Percentiles rank a stretch among this genome's conserved stretches.
phyloP scores from a whole-genome alignment of 768 basidiomycete genomes.

The Tephrocybe sp. region DNA sequence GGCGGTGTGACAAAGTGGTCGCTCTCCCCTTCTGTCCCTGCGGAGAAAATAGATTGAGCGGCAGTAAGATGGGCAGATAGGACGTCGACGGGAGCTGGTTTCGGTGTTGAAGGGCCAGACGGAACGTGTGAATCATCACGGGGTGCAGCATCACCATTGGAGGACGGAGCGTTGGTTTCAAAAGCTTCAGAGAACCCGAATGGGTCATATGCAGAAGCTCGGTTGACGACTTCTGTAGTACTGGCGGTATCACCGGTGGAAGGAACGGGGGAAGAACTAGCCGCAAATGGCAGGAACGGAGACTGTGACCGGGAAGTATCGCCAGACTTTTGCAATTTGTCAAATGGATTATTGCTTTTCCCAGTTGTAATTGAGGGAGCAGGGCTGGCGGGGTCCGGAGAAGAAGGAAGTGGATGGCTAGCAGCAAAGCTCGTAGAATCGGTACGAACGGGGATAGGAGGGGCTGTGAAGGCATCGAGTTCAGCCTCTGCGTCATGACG shows the following conservation, averaged over 20 bases:
- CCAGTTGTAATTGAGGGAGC: constrained; percentile 34
- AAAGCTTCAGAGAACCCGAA: constrained; percentile 47
- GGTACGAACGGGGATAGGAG: constrained; percentile 24
- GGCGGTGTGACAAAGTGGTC: constrained; percentile 65
- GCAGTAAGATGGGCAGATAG: constrained; percentile 8
- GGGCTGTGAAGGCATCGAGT: constrained; percentile 30
- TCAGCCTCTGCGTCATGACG: constrained; percentile 53
- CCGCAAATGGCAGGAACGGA: constrained; percentile 54
- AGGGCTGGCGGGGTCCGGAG: constrained; percentile 61
- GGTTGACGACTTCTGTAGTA: constrained; percentile 21
- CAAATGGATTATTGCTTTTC: constrained; percentile 94
- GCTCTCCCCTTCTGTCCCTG: constrained; percentile 34
- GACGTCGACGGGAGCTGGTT: constrained; percentile 16
- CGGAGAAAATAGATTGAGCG: constrained; percentile 11
- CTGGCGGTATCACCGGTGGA: constrained; percentile 20
- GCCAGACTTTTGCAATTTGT: constrained; percentile 54
- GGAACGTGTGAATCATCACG: background rate
- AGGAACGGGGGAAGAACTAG: constrained; percentile 33
- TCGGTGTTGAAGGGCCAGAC: constrained; percentile 14
- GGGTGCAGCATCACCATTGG: background rate
- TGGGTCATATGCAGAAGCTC: constrained; percentile 37
- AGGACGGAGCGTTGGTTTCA: constrained; percentile 11
- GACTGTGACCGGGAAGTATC: constrained; percentile 53
- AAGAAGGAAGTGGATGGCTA: constrained; percentile 66
- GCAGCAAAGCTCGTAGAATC: constrained; percentile 60